A percentile compares a stretch with the other conserved stretches of the same genome.
These are phyloP conservation scores for Pseudozyma sp. DNA, from an alignment of 1,284 basidiomycete genomes.

Conservation along the genomic window DNA sequence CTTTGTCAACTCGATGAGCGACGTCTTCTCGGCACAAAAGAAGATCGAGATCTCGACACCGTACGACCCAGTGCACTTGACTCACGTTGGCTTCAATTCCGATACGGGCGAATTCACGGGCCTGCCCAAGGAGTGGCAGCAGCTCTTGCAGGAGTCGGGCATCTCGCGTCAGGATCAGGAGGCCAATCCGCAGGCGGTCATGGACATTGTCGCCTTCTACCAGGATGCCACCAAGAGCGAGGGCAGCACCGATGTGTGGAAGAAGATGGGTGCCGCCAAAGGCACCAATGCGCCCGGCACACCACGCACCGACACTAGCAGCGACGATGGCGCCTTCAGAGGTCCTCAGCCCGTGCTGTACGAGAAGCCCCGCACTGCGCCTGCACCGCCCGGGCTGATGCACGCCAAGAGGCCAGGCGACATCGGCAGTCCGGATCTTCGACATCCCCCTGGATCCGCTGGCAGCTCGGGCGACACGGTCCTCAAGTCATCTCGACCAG, in stretches of 20 bases:
- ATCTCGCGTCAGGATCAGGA: slow-evolving; percentile 95
- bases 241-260: slow-evolving; percentile 67
- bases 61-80: slow-evolving; percentile 99
- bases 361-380: slow-evolving; percentile 56
- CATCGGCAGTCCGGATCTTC: slow-evolving; percentile 26
- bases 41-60: slow-evolving; percentile 93
- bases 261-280: slow-evolving; percentile 66
- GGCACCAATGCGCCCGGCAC: slow-evolving; percentile 35
- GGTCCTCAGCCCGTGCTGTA: slow-evolving; percentile 32
- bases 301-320: slow-evolving; percentile 40
- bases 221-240: slow-evolving; percentile 75
- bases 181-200: slow-evolving; percentile 96
- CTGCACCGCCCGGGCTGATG: slow-evolving; percentile 42
- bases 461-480: slow-evolving; percentile 20
- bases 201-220: slow-evolving; percentile 99
- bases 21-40: slow-evolving; percentile 82
- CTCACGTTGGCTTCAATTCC: slow-evolving; percentile 98
- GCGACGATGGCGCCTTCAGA: slow-evolving; percentile 32
- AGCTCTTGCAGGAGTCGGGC: slow-evolving; percentile 93
- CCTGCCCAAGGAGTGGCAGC: slow-evolving; percentile 98
- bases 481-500: slow-evolving; percentile 55
- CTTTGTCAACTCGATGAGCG: slow-evolving; percentile 70
- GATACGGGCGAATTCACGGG: slow-evolving; percentile 93
- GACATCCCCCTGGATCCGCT: slow-evolving; percentile 25
- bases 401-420: slow-evolving; percentile 15